Conservation (phyloP, 306 rosid genomes). For the Quercus cerris region DNA sequence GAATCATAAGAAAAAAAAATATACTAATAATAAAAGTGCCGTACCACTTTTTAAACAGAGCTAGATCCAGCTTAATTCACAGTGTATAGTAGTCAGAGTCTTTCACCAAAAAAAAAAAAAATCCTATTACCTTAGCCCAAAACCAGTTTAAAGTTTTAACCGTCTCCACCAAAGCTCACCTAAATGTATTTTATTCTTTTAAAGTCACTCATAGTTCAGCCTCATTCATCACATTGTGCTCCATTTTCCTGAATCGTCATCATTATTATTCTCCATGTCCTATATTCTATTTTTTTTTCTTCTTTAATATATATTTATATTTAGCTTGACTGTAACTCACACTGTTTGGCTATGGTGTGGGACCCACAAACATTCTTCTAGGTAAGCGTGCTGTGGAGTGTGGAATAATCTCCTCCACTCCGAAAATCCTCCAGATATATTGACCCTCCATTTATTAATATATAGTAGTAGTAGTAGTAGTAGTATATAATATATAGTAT, state of each 20-base stretch:
- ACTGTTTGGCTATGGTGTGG: constrained; percentile 34
- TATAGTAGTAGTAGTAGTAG: not conserved
- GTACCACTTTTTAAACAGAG: too few relatives aligned
- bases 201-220: constrained; percentile 5
- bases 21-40: too few relatives aligned
- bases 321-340: constrained; percentile 20
- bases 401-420: constrained; percentile 42
- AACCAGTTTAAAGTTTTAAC: not conserved
- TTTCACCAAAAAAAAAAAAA: not conserved
- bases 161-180: not conserved
- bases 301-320: constrained; percentile 1
- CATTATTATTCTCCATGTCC: constrained; percentile 18
- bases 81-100: too few relatives aligned
- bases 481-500: not conserved
- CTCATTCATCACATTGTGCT: constrained; percentile 10
- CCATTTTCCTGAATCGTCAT: constrained; percentile 31
- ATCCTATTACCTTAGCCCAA: not conserved
- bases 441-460: constrained; percentile 11
- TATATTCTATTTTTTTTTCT: constrained; percentile 22
- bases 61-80: too few relatives aligned
- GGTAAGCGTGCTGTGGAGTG: constrained; percentile 38
- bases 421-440: constrained; percentile 22
- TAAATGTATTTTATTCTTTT: not conserved
- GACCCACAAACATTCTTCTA: constrained; percentile 75
- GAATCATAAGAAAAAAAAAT: not conserved